Percentiles rank a stretch among this genome's conserved stretches.
phyloP scores from a whole-genome alignment of 1,284 basidiomycete species.

The Earliella scabrosa region DNA sequence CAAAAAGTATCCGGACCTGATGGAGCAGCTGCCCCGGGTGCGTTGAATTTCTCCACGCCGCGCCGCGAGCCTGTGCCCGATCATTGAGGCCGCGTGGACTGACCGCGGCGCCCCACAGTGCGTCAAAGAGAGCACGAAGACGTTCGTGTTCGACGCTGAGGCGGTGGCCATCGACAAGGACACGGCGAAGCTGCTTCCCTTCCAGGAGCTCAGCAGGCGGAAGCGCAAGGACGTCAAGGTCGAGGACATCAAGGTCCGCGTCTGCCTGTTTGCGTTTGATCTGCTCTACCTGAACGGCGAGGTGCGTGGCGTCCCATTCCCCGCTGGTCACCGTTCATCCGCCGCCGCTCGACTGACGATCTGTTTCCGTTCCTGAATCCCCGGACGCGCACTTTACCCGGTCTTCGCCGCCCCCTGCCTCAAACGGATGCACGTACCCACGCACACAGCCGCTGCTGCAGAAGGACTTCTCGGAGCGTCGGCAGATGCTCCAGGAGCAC shows the following conservation, averaged over 20 bases:
- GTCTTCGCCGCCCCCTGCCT: not conserved
- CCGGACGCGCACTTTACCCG: not conserved
- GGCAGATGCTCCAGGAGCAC: slow-evolving; percentile 77
- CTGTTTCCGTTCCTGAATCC: too few relatives aligned
- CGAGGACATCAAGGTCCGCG: slow-evolving; percentile 94
- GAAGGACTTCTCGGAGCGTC: slow-evolving; percentile 72
- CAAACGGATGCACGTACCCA: not conserved
- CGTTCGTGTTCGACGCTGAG: slow-evolving; percentile 96
- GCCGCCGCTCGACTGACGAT: slow-evolving; percentile 1
- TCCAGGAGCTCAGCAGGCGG: slow-evolving; percentile 94
- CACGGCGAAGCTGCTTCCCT: slow-evolving; percentile 88
- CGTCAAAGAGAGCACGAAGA: slow-evolving; percentile 80
- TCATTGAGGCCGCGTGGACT: slow-evolving; percentile 4
- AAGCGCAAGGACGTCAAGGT: slow-evolving; percentile 98
- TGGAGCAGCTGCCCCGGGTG: slow-evolving; percentile 90
- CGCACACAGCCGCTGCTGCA: slow-evolving; percentile 65
- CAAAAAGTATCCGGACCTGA: slow-evolving; percentile 97
- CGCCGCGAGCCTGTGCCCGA: too few relatives aligned
- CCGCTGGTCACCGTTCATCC: not conserved
- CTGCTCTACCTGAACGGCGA: slow-evolving; percentile 94
- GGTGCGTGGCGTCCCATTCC: slow-evolving; percentile 48
- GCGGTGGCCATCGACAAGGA: slow-evolving; percentile 94
- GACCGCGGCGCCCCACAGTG: slow-evolving; percentile 54
- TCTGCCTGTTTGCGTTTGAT: slow-evolving; percentile 96
- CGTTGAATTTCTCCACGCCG: slow-evolving; percentile 32